Percentiles rank a stretch among this genome's conserved stretches.
These are phyloP conservation scores for Blastocystis sp. DNA, from an alignment of 352 stramenopile species.

Conservation along the genomic window DNA sequence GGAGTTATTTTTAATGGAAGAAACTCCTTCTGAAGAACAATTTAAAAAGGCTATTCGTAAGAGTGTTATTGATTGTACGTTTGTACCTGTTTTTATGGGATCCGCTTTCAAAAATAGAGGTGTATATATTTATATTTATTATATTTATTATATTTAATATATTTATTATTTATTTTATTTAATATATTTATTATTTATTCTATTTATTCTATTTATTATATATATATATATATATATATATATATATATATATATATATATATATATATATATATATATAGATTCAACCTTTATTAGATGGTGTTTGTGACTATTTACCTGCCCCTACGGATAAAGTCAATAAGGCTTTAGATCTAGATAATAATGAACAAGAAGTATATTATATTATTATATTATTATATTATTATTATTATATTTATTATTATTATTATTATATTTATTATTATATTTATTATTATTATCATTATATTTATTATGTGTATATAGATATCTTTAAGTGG, in stretches of 20 bases:
- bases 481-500: too few species aligned
- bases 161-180: too few species aligned
- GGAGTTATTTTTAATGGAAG: conserved; percentile 94
- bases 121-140: too few species aligned
- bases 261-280: too few species aligned
- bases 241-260: conserved; percentile 67
- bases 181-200: too few species aligned
- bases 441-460: background rate
- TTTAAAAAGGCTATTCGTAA: conserved; percentile 75
- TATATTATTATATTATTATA: too few species aligned
- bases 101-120: conserved; percentile 66
- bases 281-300: conserved; percentile 94
- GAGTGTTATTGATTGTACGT: conserved; percentile 78
- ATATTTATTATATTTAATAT: too few species aligned
- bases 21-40: conserved; percentile 67
- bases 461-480: conserved; percentile 45
- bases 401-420: too few species aligned
- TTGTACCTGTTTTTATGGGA: conserved; percentile 96
- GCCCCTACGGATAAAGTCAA: conserved; percentile 75
- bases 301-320: conserved; percentile 84
- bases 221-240: too few species aligned
- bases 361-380: conserved; percentile 67
- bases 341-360: conserved; percentile 73
- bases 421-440: background rate
- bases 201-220: too few species aligned